Base-by-base conservation (phyloP, 768 basidiomycete species). In the Mrakia frigida region DNA sequence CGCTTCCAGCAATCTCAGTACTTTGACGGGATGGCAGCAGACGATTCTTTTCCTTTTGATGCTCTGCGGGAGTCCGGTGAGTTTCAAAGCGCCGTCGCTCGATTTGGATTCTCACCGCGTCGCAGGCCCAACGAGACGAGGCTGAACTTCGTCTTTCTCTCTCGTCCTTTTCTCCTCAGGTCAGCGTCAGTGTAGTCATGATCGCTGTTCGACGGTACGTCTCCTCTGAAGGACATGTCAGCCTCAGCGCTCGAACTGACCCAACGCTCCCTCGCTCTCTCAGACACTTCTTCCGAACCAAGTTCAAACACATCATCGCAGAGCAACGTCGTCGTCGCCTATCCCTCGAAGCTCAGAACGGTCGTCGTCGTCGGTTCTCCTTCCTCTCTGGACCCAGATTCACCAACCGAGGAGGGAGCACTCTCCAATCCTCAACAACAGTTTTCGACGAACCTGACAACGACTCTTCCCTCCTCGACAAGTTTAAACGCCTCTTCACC, bases 171-270 rank as follows among this genome's bases (percentile, higher is more conserved):
- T 50, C 18, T 43, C 78, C 67, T 31, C 71, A 93, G 89, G 88
- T 93, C 53, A 80, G 89, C 21, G 88, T 94, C 10, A 92, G 92
- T 0, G 92, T 92, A 90, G 85, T 92, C 76, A 91, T 92, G 83
- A 92, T 96, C 37, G 87, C 89, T 76, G 87, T 90, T 76, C 87
- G 93, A 75, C 89, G 88, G 52, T 68, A 23, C 6, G 65, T 25
- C 10, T 14, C 16, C 35, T 39, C 25, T 70, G 43, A 18, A 9
- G 56, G 14, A 37, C 13, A 4, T 43, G n/a, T 74, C 72, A 43
- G 41, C 18, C 60, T 60, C 33, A 46, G 35, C 70, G 77, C 46
- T 56, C 68, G 65, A 61, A 31, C 39, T 16, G 39, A 56, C 43
- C 18, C 6, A 21, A 14, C 61, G 31, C 67, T n/a, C 80, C 91